Conservation (phyloP, 176 grass and related monocot genomes). For the Thalia dealbata region DNA sequence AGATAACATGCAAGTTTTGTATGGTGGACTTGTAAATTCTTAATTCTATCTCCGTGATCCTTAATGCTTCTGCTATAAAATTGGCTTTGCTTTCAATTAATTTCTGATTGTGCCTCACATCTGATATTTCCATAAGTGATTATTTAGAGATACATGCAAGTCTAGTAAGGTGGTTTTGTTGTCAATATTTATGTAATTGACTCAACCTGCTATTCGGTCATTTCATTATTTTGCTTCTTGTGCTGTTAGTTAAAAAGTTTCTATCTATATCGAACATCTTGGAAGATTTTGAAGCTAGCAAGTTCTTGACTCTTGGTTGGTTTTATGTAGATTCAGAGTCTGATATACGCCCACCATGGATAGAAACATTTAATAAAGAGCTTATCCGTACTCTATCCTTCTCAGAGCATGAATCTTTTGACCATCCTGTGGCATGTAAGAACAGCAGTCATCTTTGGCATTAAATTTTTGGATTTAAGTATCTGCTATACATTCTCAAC, state of each 20-base stretch:
- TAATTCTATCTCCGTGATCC: not conserved
- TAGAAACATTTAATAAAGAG: conserved; percentile 88
- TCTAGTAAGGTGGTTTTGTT: not conserved
- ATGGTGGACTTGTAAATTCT: no score
- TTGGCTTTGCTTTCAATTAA: not conserved
- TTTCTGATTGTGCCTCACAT: not conserved
- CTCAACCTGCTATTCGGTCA: not conserved
- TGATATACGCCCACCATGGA: conserved; percentile 76
- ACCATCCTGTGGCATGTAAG: conserved; percentile 98
- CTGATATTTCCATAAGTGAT: not conserved
- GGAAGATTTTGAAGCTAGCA: not conserved
- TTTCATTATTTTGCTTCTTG: not conserved
- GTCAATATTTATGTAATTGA: not conserved
- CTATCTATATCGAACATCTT: not conserved
- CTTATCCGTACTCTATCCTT: conserved; percentile 63
- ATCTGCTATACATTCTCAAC: not conserved
- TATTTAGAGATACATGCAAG: not conserved
- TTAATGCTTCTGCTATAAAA: not conserved
- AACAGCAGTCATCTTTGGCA: conserved; percentile 23
- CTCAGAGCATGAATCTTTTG: conserved; percentile 95
- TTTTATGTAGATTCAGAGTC: conserved; percentile 64
- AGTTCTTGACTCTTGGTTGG: not conserved
- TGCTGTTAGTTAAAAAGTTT: not conserved
- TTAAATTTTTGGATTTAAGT: conserved; percentile 17
- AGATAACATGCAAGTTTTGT: no score